Base-by-base conservation (phyloP, 2,329 filamentous ascomycete species). In the Fusarium pseudocircinatum region DNA sequence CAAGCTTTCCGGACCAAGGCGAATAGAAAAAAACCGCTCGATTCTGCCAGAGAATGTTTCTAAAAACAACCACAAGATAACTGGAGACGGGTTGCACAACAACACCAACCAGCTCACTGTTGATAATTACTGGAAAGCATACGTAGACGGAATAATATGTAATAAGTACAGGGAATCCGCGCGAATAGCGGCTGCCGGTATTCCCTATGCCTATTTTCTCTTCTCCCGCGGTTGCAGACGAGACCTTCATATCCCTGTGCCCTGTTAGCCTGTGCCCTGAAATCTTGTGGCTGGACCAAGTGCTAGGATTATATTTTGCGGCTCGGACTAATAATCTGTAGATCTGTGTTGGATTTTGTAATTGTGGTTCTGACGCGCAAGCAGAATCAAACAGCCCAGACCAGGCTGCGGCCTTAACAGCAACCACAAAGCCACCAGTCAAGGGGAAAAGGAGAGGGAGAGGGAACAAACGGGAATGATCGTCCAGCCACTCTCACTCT, bases 321-420 rank as follows among this genome's bases (percentile, higher is more conserved):
- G 59, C 67, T 69, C 66, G 59, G 67, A 52, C 67, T 69, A 69
- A 67, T 61, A 61, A 56, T 52, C 26, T 70, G 67, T 57, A 70
- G 67, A 69, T 69, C 67, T 69, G 66, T 70, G 44, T 60, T 70
- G 28, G 65, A 43, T 60, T 40, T 63, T 59, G 54, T 54, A 30
- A 54, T 63, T 65, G 67, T 69, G 67, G 67, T 65, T 64, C 67
- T 70, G 67, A 69, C 67, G 67, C 67, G 67, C 67, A 69, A 69
- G 67, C 67, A 66, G 56, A 65, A 69, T 69, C 60, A 64, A 69
- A 28, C 50, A 69, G 59, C 67, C 42, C 66, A 64, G 67, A 46
- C 67, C 67, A 69, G 36, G 66, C 20, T 56, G 39, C 42, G 67
- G 52, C 57, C 67, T 53, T 52, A 44, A 58, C 65, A 44, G 40